A percentile compares a stretch with the other conserved stretches of the same genome.
These are phyloP conservation scores for Mycena galopus DNA, from an alignment of 768 basidiomycete genomes.

Conservation along the genomic window DNA sequence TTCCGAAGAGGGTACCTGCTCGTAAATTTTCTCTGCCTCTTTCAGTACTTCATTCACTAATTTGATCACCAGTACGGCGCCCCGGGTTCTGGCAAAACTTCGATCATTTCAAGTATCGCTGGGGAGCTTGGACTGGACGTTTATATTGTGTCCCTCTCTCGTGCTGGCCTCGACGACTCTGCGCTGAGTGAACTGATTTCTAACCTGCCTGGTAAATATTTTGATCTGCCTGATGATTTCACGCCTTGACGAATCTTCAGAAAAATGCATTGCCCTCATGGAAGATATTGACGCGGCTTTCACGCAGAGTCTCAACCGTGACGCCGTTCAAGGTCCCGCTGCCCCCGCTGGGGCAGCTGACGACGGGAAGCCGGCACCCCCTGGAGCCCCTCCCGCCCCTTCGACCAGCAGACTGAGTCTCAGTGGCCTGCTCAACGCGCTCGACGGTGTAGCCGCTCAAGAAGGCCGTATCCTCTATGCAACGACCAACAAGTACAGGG, in stretches of 20 bases:
- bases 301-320: slow-evolving; percentile 57
- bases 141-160: slow-evolving; percentile 79
- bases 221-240: slow-evolving; percentile 17
- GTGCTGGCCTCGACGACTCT: slow-evolving; percentile 72
- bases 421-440: slow-evolving; percentile 82
- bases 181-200: slow-evolving; percentile 69
- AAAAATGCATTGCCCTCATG: slow-evolving; percentile 81
- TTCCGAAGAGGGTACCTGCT: slow-evolving; percentile 87
- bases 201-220: slow-evolving; percentile 64
- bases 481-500: slow-evolving; percentile 79
- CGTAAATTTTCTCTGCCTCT: slow-evolving; percentile 36
- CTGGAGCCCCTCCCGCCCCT: slow-evolving; percentile 34
- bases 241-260: slow-evolving; percentile 35
- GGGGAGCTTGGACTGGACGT: slow-evolving; percentile 84
- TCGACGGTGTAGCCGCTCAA: slow-evolving; percentile 84
- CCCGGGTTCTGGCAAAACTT: slow-evolving; percentile 85
- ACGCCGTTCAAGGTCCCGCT: slow-evolving; percentile 36
- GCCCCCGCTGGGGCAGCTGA: slow-evolving; percentile 25
- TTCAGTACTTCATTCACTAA: neutral
- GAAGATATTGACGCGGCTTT: slow-evolving; percentile 90
- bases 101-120: slow-evolving; percentile 80
- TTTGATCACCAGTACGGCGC: slow-evolving; percentile 67
- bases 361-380: slow-evolving; percentile 32
- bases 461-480: slow-evolving; percentile 88
- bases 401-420: slow-evolving; percentile 64